phyloP scores from a whole-genome alignment of 257 asterid species.

The Solanum chiquidenum region DNA sequence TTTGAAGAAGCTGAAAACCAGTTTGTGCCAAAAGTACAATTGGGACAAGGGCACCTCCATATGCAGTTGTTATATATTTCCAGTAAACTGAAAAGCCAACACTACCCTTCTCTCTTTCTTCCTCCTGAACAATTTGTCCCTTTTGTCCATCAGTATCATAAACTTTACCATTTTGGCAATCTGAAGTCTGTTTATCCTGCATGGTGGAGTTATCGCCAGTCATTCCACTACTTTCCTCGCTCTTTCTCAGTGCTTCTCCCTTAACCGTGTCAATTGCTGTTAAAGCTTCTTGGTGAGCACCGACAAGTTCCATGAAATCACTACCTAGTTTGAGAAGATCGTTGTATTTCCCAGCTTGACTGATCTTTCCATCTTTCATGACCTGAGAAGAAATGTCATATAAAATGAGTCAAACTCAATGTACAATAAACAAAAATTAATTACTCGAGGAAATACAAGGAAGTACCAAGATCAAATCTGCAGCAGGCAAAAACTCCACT shows the following conservation, averaged over 20 bases:
- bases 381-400: conserved; percentile 33
- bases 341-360: conserved; percentile 73
- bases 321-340: conserved; percentile 61
- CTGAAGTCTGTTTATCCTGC: conserved; percentile 25
- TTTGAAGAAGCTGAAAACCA: conserved; percentile 61
- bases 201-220: conserved; percentile 7
- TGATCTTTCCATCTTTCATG: conserved; percentile 67
- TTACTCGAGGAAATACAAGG: not conserved
- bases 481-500: conserved; percentile 80
- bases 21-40: conserved; percentile 54
- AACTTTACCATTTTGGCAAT: conserved; percentile 15
- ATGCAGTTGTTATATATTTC: conserved; percentile 74
- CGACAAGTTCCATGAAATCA: conserved; percentile 83
- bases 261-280: conserved; percentile 40
- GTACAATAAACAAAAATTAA: not conserved
- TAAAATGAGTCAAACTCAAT: not conserved
- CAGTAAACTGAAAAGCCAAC: conserved; percentile 71
- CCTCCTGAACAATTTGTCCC: conserved; percentile 82
- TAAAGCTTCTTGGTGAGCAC: conserved; percentile 83
- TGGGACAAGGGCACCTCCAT: conserved; percentile 83
- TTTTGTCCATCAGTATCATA: conserved; percentile 21
- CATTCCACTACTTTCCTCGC: conserved; percentile 13
- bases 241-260: conserved; percentile 4
- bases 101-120: conserved; percentile 85
- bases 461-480: conserved; percentile 77